phyloP scores from a whole-genome alignment of 805 yeast species.

The Pichia membranifaciens region DNA sequence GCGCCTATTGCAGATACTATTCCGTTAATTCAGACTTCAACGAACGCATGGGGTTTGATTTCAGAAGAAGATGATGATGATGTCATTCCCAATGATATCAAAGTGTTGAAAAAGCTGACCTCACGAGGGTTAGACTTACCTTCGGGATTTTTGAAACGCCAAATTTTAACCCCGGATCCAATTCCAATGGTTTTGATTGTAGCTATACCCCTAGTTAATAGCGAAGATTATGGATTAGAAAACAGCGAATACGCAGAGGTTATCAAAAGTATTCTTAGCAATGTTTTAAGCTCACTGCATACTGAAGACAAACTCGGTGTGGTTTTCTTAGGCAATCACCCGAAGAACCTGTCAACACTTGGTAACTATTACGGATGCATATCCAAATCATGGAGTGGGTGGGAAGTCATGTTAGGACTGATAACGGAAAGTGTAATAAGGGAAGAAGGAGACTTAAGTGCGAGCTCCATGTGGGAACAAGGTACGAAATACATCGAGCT shows the following conservation, averaged over 20 bases:
- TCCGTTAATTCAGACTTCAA: slow-evolving; percentile 43
- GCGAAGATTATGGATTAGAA: slow-evolving; percentile 17
- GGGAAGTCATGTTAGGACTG: slow-evolving; percentile 21
- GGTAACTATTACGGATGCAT: slow-evolving; percentile 31
- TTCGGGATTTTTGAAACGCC: slow-evolving; percentile 30
- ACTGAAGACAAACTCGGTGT: slow-evolving; percentile 26
- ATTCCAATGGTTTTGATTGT: slow-evolving; percentile 22
- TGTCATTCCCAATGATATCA: slow-evolving; percentile 36
- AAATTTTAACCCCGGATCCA: slow-evolving; percentile 37
- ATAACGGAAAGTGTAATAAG: slow-evolving; percentile 17
- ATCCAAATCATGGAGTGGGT: slow-evolving; percentile 26
- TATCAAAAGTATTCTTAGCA: slow-evolving; percentile 13
- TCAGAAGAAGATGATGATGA: slow-evolving; percentile 19
- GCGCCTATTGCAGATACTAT: slow-evolving; percentile 9
- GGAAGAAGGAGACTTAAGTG: background rate
- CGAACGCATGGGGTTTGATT: slow-evolving; percentile 44
- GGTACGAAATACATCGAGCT: slow-evolving; percentile 21
- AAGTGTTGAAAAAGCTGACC: slow-evolving; percentile 32
- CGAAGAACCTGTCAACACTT: slow-evolving; percentile 6
- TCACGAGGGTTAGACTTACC: slow-evolving; percentile 40
- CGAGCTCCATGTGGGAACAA: slow-evolving; percentile 20
- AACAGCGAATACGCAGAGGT: slow-evolving; percentile 19
- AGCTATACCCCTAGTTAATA: slow-evolving; percentile 23
- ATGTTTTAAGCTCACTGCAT: slow-evolving; percentile 14
- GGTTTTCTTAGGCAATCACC: slow-evolving; percentile 23